Conservation (phyloP, 441 rosid genomes). For the Francoa sonchifolia region DNA sequence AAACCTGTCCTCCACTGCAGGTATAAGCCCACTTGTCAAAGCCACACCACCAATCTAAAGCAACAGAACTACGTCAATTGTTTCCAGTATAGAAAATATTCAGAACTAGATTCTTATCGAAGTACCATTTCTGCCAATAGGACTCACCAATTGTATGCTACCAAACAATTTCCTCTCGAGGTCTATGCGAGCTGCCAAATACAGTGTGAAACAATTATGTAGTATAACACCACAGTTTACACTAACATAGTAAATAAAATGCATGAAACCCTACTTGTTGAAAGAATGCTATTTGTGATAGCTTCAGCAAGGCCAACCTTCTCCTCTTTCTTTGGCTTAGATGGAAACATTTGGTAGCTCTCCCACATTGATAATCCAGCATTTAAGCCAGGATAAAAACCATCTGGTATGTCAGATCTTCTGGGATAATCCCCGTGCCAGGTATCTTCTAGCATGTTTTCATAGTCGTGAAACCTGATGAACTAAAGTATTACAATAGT, state of each 20-base stretch:
- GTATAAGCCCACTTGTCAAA: constrained; percentile 61
- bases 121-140: constrained; percentile 4
- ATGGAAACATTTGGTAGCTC: constrained; percentile 40
- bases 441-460: constrained; percentile 90
- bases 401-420: constrained; percentile 53
- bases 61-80: constrained; percentile 17
- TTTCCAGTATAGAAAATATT: constrained; percentile 4
- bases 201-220: constrained; percentile 7
- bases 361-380: constrained; percentile 81
- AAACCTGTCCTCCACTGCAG: constrained; percentile 86
- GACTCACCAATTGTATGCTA: constrained; percentile 78
- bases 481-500: constrained; percentile 6
- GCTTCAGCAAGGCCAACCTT: constrained; percentile 97
- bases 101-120: constrained; percentile 3
- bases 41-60: constrained; percentile 91
- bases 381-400: constrained; percentile 33
- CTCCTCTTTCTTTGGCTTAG: constrained; percentile 85
- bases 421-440: constrained; percentile 79
- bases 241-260: constrained; percentile 6
- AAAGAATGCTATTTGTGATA: constrained; percentile 76
- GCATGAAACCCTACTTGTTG: constrained; percentile 40
- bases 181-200: constrained; percentile 68
- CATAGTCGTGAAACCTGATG: constrained; percentile 72
- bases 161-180: constrained; percentile 82
- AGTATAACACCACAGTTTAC: constrained; percentile 12